A percentile compares a stretch with the other conserved stretches of the same genome.
These are phyloP conservation scores for Ophiostoma piceae DNA, from an alignment of 2,329 filamentous ascomycete genomes.

Conservation along the genomic window DNA sequence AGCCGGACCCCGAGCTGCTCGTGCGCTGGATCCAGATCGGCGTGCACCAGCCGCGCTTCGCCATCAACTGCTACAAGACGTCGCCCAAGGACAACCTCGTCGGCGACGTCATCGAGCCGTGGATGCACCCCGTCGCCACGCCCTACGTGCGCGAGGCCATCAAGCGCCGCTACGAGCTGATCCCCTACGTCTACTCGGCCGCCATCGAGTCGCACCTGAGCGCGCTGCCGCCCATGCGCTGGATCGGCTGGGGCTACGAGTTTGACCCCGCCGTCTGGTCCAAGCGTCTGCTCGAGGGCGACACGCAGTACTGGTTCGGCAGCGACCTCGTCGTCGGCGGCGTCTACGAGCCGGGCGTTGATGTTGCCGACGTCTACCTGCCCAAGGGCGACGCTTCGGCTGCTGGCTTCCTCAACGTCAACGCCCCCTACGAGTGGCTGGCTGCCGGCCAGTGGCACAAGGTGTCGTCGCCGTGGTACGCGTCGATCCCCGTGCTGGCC, in stretches of 20 bases:
- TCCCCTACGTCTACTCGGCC: slow-evolving; percentile 66
- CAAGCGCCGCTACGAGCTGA: slow-evolving; percentile 63
- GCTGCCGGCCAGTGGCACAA: slow-evolving; percentile 34
- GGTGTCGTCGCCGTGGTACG: slow-evolving; percentile 33
- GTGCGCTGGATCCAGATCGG: slow-evolving; percentile 70
- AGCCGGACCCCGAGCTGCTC: slow-evolving; percentile 64
- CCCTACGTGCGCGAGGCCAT: slow-evolving; percentile 59
- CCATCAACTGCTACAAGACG: slow-evolving; percentile 76
- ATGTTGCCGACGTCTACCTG: slow-evolving; percentile 55
- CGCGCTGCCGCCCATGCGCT: slow-evolving; percentile 61
- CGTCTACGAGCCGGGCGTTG: slow-evolving; percentile 57
- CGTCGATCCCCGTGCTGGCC: slow-evolving; percentile 33
- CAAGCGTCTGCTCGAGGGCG: slow-evolving; percentile 51
- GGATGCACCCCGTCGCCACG: slow-evolving; percentile 67
- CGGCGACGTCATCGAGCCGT: slow-evolving; percentile 70
- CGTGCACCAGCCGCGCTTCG: slow-evolving; percentile 63
- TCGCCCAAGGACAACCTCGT: slow-evolving; percentile 56
- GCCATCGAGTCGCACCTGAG: slow-evolving; percentile 56
- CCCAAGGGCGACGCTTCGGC: slow-evolving; percentile 41
- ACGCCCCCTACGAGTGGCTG: slow-evolving; percentile 49
- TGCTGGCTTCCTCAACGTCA: slow-evolving; percentile 55
- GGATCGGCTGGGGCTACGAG: slow-evolving; percentile 71
- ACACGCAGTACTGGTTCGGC: slow-evolving; percentile 69
- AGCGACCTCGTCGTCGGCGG: slow-evolving; percentile 61
- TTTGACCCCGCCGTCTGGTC: slow-evolving; percentile 62